These are phyloP conservation scores for Trichoderma sp. DNA, from an alignment of 2,329 filamentous ascomycete genomes.

Conservation along the genomic window DNA sequence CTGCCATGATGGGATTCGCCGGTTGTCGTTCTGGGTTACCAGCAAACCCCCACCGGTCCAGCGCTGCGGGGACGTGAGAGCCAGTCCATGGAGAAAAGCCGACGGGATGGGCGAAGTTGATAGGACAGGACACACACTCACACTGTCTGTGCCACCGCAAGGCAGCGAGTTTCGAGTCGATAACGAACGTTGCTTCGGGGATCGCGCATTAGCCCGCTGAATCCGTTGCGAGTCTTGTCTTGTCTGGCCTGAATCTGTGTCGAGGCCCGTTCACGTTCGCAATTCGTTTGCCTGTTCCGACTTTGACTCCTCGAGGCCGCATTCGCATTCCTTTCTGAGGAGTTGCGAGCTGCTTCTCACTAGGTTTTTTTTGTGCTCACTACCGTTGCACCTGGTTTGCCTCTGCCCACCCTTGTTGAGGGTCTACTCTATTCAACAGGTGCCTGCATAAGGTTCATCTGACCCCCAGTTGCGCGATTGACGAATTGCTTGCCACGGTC, in stretches of 20 bases:
- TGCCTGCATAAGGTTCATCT: constrained; percentile 9
- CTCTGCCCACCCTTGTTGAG: neutral
- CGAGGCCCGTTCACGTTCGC: too few species aligned
- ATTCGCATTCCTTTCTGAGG: neutral
- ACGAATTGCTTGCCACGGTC: neutral
- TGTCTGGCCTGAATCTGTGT: neutral
- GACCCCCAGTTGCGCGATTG: neutral
- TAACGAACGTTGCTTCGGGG: neutral
- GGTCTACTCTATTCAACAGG: neutral
- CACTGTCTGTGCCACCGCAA: constrained; percentile 10
- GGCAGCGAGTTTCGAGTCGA: constrained; percentile 17
- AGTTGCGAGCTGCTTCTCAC: neutral
- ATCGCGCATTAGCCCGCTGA: neutral
- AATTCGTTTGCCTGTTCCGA: neutral
- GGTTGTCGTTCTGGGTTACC: neutral
- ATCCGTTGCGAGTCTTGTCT: neutral
- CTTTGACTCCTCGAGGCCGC: neutral
- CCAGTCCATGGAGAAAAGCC: neutral
- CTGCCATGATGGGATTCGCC: constrained; percentile 8
- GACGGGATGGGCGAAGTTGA: neutral
- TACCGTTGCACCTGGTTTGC: neutral
- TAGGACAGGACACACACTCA: neutral
- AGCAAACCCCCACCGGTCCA: neutral
- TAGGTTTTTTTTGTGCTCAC: neutral
- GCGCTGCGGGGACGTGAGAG: constrained; percentile 11